Conservation (phyloP, 2,329 filamentous ascomycete genomes). For the Decorospora gaudefroyi region DNA sequence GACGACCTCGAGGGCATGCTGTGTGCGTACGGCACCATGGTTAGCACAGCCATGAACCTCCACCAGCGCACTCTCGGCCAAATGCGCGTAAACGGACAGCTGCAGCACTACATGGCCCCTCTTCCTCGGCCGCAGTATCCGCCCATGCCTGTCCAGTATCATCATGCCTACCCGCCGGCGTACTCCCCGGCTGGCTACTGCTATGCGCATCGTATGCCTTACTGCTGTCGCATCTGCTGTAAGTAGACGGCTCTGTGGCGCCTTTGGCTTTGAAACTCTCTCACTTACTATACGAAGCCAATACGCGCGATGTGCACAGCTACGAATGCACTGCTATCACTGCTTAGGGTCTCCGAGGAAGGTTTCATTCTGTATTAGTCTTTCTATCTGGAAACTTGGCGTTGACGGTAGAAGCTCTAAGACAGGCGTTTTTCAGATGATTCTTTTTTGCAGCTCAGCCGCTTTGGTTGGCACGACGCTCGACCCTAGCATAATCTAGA, state of each 20-base stretch:
- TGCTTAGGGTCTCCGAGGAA: no score
- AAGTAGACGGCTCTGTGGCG: background rate
- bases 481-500: no score
- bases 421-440: no score
- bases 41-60: slow-evolving; percentile 22
- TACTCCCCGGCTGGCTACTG: slow-evolving; percentile 19
- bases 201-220: slow-evolving; percentile 15
- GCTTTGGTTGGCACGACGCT: no score
- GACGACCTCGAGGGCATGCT: slow-evolving; percentile 32
- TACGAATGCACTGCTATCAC: no score
- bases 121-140: background rate
- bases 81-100: slow-evolving; percentile 3
- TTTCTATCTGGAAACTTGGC: no score
- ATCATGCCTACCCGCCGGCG: slow-evolving; percentile 11
- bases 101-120: background rate
- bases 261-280: no score
- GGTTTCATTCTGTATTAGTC: no score
- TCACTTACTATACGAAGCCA: no score
- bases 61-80: slow-evolving; percentile 20
- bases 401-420: no score
- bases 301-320: no score
- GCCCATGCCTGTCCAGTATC: background rate
- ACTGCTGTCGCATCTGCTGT: slow-evolving; percentile 21
- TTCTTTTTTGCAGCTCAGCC: no score
- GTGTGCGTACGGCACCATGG: slow-evolving; percentile 10